These are phyloP conservation scores for Penicillium arizonense DNA, from an alignment of 495 filamentous ascomycete genomes.

Conservation along the genomic window DNA sequence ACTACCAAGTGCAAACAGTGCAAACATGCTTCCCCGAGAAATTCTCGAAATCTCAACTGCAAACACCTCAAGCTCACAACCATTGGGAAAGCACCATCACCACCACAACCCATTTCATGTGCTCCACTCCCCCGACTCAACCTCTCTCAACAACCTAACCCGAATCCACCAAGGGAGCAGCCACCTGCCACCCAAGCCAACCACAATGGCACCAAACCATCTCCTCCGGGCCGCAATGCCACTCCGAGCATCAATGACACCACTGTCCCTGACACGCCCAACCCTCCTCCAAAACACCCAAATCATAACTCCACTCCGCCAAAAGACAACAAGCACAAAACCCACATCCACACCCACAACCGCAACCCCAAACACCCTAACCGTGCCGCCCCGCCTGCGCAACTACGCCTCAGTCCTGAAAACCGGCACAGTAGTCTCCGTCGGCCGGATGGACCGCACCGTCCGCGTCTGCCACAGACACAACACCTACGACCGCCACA, in stretches of 20 bases:
- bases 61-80: slow-evolving; percentile 26
- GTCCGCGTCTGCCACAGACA: slow-evolving; percentile 39
- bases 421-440: slow-evolving; percentile 45
- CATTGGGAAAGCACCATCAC: slow-evolving; percentile 5
- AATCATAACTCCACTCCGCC: slow-evolving; percentile 15
- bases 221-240: slow-evolving; percentile 37
- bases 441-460: slow-evolving; percentile 46
- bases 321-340: slow-evolving; percentile 13
- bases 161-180: background rate
- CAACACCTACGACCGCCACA: slow-evolving; percentile 35
- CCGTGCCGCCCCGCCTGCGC: slow-evolving; percentile 31
- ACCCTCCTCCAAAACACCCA: slow-evolving; percentile 15
- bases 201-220: slow-evolving; percentile 34
- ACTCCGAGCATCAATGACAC: slow-evolving; percentile 31
- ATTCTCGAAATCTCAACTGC: slow-evolving; percentile 29
- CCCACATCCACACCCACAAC: slow-evolving; percentile 10
- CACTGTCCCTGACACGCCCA: slow-evolving; percentile 25
- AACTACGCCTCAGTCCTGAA: slow-evolving; percentile 38
- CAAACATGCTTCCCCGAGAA: slow-evolving; percentile 36
- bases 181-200: background rate
- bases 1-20: slow-evolving; percentile 33
- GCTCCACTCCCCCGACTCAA: background rate
- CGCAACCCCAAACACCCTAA: slow-evolving; percentile 11
- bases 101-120: background rate
- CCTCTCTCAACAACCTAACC: background rate